Conservation (phyloP, 345 rosid species). For the Ailanthus altissimus region DNA sequence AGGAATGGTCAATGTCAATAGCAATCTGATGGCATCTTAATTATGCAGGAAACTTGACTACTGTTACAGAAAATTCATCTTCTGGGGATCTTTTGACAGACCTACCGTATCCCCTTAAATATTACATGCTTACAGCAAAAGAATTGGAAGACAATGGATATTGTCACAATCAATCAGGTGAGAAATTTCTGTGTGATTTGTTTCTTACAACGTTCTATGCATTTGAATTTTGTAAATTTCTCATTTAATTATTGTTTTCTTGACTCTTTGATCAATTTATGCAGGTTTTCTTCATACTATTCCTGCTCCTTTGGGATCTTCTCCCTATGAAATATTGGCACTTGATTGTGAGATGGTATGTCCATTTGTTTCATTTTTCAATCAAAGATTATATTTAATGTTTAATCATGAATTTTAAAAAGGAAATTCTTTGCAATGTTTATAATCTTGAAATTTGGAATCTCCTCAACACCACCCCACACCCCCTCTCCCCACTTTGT, state of each 20-base stretch:
- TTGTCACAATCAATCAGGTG: conserved; percentile 61
- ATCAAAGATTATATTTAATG: neutral
- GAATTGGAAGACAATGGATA: conserved; percentile 85
- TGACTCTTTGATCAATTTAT: conserved; percentile 24
- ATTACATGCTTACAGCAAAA: conserved; percentile 70
- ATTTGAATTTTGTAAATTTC: conserved; percentile 4
- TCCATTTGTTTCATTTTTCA: conserved; percentile 2
- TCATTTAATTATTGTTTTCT: conserved; percentile 14
- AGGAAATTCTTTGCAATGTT: neutral
- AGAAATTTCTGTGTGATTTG: conserved; percentile 2
- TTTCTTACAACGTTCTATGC: neutral
- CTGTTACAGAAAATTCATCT: conserved; percentile 32
- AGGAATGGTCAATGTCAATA: neutral
- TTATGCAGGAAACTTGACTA: conserved; percentile 38
- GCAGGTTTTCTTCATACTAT: conserved; percentile 67
- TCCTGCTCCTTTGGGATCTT: conserved; percentile 67
- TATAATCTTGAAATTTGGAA: neutral
- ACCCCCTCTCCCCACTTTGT: neutral
- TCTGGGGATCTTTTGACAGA: conserved; percentile 46
- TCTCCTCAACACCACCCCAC: too few relatives aligned
- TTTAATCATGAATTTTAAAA: neutral
- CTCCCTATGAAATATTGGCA: conserved; percentile 60
- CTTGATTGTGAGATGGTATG: conserved; percentile 98
- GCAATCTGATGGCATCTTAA: conserved; percentile 16
- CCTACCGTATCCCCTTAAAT: conserved; percentile 76